Conservation (phyloP, 306 rosid genomes). For the Urtica urens region DNA sequence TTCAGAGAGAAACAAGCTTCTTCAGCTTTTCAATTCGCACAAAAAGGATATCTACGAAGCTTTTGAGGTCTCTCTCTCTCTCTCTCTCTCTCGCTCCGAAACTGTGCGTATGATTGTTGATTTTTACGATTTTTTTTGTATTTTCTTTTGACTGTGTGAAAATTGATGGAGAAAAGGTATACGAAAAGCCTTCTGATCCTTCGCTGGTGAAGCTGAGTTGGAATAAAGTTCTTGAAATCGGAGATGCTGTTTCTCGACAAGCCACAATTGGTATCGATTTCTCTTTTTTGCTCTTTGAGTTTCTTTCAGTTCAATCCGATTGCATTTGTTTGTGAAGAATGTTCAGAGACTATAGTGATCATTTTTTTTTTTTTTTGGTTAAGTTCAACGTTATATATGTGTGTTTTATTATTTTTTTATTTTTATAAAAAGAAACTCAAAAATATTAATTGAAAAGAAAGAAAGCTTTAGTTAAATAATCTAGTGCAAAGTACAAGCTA, state of each 20-base stretch:
- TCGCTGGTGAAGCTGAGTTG: constrained; percentile 52
- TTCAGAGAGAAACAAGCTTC: constrained; percentile 42
- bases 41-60: constrained; percentile 62
- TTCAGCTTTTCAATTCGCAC: constrained; percentile 34
- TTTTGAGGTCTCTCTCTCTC: constrained; percentile 29
- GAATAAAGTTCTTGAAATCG: constrained; percentile 64
- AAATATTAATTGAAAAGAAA: too few species aligned
- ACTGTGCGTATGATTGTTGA: background rate
- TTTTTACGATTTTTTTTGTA: background rate
- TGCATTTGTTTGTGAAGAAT: background rate
- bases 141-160: constrained; percentile 1
- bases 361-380: background rate
- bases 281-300: background rate
- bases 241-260: constrained; percentile 61
- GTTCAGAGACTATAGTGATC: background rate
- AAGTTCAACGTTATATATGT: background rate
- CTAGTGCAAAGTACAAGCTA: too few species aligned
- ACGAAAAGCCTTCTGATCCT: constrained; percentile 57
- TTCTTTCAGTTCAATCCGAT: background rate
- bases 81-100: background rate
- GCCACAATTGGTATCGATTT: constrained; percentile 58
- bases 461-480: too few species aligned
- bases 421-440: too few species aligned
- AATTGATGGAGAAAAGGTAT: constrained; percentile 27
- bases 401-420: too few species aligned